phyloP scores from a whole-genome alignment of 169 alveolate species.

The Ichthyophthirius multifiliis region DNA sequence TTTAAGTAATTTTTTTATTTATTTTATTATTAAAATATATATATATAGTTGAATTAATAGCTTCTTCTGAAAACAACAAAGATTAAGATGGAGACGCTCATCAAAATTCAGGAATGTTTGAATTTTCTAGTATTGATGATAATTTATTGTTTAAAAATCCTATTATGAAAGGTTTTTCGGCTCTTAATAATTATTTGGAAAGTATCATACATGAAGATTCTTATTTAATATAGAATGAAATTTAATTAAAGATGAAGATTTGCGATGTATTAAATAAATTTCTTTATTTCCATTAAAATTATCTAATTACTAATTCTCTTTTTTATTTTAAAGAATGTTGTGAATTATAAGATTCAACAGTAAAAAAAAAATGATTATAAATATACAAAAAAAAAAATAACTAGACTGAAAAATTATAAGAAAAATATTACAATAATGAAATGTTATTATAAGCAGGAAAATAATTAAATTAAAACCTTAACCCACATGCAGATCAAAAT shows the following conservation, averaged over 20 bases:
- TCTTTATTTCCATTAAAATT: neutral
- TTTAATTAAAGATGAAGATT: neutral
- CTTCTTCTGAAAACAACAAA: neutral
- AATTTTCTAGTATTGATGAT: neutral
- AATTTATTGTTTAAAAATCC: neutral
- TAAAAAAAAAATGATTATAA: too few species aligned
- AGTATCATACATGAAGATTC: neutral
- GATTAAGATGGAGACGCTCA: neutral
- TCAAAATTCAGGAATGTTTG: neutral
- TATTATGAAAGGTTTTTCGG: neutral
- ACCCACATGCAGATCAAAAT: too few species aligned
- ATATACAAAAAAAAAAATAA: too few species aligned
- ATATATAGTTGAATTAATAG: neutral
- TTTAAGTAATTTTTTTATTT: neutral
- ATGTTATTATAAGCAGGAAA: too few species aligned
- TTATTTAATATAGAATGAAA: neutral
- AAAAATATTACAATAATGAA: too few species aligned
- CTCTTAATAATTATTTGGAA: neutral
- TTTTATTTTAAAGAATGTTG: neutral
- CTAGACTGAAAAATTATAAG: too few species aligned
- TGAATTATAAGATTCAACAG: too few species aligned
- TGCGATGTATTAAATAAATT: neutral
- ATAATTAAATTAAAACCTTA: too few species aligned
- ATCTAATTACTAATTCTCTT: constrained; percentile 3
- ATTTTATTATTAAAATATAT: neutral